These are phyloP conservation scores for Mortierella sp. DNA, from an alignment of 371 early-diverging fungal genomes.

Conservation along the genomic window DNA sequence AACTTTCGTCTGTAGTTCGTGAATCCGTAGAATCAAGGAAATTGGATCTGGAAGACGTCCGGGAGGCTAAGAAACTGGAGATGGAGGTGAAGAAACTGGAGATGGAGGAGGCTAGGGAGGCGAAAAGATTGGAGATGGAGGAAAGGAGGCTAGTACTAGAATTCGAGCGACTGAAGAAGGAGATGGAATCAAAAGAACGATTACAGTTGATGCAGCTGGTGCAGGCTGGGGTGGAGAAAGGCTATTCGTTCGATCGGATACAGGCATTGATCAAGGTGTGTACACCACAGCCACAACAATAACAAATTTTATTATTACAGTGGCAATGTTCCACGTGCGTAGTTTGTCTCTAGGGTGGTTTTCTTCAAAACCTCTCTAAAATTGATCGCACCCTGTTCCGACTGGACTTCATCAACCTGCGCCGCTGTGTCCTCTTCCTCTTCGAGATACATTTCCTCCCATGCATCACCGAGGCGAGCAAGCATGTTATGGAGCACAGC, in stretches of 20 bases:
- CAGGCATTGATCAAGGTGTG: too few relatives aligned
- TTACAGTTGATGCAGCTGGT: conserved; percentile 2
- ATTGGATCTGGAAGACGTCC: not conserved
- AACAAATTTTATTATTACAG: not conserved
- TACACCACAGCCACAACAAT: not conserved
- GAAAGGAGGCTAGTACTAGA: conserved; percentile 8
- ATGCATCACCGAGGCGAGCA: conserved; percentile 7
- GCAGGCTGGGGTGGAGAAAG: conserved; percentile 19
- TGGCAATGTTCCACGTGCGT: not conserved
- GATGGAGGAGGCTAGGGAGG: too few relatives aligned
- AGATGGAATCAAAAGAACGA: conserved; percentile 1
- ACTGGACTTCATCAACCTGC: not conserved
- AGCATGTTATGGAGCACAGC: conserved; percentile 33
- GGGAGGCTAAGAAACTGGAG: not conserved
- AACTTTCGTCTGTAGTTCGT: too few relatives aligned
- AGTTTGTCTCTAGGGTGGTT: not conserved
- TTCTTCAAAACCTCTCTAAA: not conserved
- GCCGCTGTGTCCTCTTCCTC: not conserved
- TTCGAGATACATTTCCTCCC: conserved; percentile 13
- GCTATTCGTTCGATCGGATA: not conserved
- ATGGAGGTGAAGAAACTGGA: not conserved
- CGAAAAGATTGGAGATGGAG: not conserved
- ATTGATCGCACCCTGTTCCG: not conserved
- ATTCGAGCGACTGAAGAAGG: not conserved
- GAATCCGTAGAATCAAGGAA: too few relatives aligned